Percentiles rank a stretch among this genome's conserved stretches.
Evolutionary conservation across 208 protist species (phyloP).

Genomic region (Leishmania mexicana): DNA sequence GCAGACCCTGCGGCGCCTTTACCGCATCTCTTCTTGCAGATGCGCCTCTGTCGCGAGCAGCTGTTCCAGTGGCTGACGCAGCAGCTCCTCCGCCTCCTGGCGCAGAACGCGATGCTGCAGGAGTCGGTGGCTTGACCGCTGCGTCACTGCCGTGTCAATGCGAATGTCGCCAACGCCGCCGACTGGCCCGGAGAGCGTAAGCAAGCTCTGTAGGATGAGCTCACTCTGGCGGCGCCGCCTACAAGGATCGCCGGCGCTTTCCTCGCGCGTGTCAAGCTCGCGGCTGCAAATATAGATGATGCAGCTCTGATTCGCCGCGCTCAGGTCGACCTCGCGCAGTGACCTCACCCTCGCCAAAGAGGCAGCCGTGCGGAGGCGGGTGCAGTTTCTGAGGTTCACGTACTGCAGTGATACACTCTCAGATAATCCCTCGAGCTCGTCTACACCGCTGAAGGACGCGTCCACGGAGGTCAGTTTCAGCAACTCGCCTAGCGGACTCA

Average conservation of each 20-base stretch:
- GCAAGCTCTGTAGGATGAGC: not conserved
- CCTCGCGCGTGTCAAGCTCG: not conserved
- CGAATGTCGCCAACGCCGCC: not conserved
- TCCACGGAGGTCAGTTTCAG: constrained; percentile 16
- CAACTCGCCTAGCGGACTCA: constrained; percentile 19
- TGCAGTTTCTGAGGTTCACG: constrained; percentile 30
- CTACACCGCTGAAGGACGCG: constrained; percentile 20
- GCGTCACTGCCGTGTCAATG: constrained; percentile 13
- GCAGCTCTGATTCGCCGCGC: constrained; percentile 9
- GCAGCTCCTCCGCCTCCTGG: constrained; percentile 6
- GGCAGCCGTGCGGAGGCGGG: constrained; percentile 18
- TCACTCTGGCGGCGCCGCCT: constrained; percentile 3
- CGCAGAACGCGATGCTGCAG: constrained; percentile 8
- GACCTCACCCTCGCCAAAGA: constrained; percentile 24
- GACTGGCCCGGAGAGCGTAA: not conserved
- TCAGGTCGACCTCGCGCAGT: constrained; percentile 28
- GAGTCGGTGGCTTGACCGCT: constrained; percentile 1
- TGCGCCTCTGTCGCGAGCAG: not conserved
- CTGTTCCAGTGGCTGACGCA: constrained; percentile 15
- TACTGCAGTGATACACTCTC: constrained; percentile 20
- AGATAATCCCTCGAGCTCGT: constrained; percentile 22
- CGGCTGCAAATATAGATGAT: constrained; percentile 14
- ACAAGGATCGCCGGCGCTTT: not conserved
- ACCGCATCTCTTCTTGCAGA: not conserved
- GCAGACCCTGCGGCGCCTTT: not conserved